These are phyloP conservation scores for Trametes hirsuta DNA, from an alignment of 1,284 basidiomycete species.

Conservation along the genomic window DNA sequence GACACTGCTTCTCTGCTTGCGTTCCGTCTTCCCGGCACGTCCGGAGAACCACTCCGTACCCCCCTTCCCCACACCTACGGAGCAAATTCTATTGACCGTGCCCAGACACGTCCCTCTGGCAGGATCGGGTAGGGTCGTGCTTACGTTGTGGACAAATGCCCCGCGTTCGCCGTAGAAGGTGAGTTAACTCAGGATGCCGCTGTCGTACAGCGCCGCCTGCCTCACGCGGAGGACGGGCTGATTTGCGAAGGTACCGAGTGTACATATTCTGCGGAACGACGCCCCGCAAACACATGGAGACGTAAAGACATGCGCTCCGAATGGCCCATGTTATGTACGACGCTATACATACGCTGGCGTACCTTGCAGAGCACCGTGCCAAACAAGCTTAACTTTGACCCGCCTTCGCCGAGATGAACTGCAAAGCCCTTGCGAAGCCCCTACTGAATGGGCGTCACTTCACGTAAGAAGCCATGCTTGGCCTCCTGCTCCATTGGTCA, in stretches of 20 bases:
- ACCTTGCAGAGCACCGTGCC: neutral
- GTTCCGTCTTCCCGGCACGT: too few species aligned
- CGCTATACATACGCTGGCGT: neutral
- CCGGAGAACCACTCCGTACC: too few species aligned
- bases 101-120: too few species aligned
- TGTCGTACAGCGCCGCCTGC: too few species aligned
- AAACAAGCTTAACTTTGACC: constrained; percentile 4
- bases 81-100: too few species aligned
- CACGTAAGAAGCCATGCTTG: neutral
- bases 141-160: too few species aligned
- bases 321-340: neutral
- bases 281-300: neutral
- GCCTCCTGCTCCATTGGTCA: neutral
- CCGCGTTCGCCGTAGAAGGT: too few species aligned
- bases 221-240: too few species aligned
- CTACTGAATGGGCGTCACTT: neutral
- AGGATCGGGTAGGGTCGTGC: too few species aligned
- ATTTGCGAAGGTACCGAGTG: neutral
- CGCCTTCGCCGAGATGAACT: neutral
- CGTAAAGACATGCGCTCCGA: neutral
- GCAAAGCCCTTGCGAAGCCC: neutral
- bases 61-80: too few species aligned
- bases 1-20: too few species aligned
- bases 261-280: neutral
- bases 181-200: too few species aligned